A percentile compares a stretch with the other conserved stretches of the same genome.
phyloP scores from a whole-genome alignment of 192 early-diverging fungal genomes.

The Diversispora eburnea region DNA sequence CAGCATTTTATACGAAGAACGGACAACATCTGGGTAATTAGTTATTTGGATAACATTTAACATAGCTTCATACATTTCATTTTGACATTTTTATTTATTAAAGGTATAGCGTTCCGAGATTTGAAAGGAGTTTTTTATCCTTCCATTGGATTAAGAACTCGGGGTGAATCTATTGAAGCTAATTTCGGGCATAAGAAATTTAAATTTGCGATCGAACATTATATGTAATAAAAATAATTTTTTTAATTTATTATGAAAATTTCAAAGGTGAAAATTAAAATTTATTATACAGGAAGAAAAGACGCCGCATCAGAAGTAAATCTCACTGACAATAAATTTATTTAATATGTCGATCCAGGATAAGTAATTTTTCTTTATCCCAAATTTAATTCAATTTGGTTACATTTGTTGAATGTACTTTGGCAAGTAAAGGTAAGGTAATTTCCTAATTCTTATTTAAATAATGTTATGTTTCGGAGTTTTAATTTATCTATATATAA shows the following conservation, averaged over 20 bases:
- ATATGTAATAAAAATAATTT: slow-evolving; percentile 43
- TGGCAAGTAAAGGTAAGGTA: too few relatives aligned
- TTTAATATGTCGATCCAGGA: too few relatives aligned
- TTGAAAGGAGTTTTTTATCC: slow-evolving; percentile 59
- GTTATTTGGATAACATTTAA: background rate
- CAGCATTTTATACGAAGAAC: slow-evolving; percentile 91
- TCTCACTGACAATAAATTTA: background rate
- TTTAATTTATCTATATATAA: too few relatives aligned
- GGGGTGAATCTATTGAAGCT: slow-evolving; percentile 65
- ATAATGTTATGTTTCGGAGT: too few relatives aligned
- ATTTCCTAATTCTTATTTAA: too few relatives aligned
- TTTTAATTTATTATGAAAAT: background rate
- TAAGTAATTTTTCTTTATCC: too few relatives aligned
- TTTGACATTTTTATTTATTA: background rate
- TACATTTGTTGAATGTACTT: too few relatives aligned
- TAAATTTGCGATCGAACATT: slow-evolving; percentile 67
- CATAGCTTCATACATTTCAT: background rate
- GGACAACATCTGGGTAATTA: slow-evolving; percentile 65
- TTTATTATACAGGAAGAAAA: slow-evolving; percentile 39
- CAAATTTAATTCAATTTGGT: too few relatives aligned
- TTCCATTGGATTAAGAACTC: slow-evolving; percentile 69
- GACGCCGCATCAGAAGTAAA: slow-evolving; percentile 26
- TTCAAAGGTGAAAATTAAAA: background rate
- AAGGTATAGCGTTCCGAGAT: slow-evolving; percentile 41
- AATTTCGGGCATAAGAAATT: slow-evolving; percentile 78